Conservation (phyloP, 305 asterid genomes). For the Rubia tinctorum region DNA sequence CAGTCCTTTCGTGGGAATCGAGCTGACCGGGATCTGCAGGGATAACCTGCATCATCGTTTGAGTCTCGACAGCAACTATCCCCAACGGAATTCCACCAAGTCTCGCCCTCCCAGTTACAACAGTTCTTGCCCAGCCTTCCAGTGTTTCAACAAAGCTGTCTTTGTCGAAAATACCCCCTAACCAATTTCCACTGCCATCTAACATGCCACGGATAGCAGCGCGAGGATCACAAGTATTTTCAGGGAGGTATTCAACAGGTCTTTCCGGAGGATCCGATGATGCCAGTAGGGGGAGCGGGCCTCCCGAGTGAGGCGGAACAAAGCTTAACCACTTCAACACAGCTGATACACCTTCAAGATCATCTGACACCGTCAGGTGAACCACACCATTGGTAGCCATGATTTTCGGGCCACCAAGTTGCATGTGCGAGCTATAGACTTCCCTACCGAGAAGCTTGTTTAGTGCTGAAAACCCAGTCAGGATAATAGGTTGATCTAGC, state of each 20-base stretch:
- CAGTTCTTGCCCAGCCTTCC: slow-evolving; percentile 99
- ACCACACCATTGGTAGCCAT: slow-evolving; percentile 99
- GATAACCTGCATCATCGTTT: slow-evolving; percentile 94
- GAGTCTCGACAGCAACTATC: slow-evolving; percentile 96
- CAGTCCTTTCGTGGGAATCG: slow-evolving; percentile 91
- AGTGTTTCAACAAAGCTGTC: slow-evolving; percentile 90
- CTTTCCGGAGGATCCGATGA: slow-evolving; percentile 76
- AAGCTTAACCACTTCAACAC: slow-evolving; percentile 96
- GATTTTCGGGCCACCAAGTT: slow-evolving; percentile 98
- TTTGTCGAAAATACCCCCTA: slow-evolving; percentile 87
- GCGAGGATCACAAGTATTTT: slow-evolving; percentile 92
- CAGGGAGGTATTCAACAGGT: slow-evolving; percentile 69
- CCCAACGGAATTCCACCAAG: slow-evolving; percentile 98
- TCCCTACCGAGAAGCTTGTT: slow-evolving; percentile 98
- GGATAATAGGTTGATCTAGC: slow-evolving; percentile 95
- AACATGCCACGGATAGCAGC: slow-evolving; percentile 81
- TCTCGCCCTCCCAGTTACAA: slow-evolving; percentile 91
- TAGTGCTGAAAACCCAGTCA: slow-evolving; percentile 94
- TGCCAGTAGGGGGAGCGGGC: slow-evolving; percentile 77
- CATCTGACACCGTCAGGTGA: slow-evolving; percentile 93
- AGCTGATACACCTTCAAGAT: slow-evolving; percentile 87
- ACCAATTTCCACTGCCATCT: slow-evolving; percentile 73
- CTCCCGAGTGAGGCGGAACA: slow-evolving; percentile 74
- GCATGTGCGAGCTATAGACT: slow-evolving; percentile 99
- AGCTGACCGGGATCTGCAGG: slow-evolving; percentile 99